These are phyloP conservation scores for Neonectria ditissima DNA, from an alignment of 2,329 filamentous ascomycete genomes.

Conservation along the genomic window DNA sequence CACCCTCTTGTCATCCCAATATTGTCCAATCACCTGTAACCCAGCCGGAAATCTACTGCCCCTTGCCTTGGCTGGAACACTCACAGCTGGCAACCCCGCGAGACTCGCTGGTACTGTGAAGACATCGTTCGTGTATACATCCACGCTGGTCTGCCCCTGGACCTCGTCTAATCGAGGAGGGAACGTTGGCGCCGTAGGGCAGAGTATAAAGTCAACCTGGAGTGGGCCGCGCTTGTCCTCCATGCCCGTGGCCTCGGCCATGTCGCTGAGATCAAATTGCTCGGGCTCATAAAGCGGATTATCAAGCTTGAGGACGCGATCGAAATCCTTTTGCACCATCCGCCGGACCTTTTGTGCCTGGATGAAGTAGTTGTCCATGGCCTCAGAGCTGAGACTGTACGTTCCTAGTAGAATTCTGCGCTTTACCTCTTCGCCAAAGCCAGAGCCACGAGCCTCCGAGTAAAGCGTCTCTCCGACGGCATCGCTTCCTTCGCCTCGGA, in stretches of 20 bases:
- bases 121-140: constrained; percentile 91
- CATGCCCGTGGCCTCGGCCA: constrained; percentile 64
- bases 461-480: constrained; percentile 76
- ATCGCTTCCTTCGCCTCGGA: constrained; percentile 63
- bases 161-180: constrained; percentile 75
- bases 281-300: constrained; percentile 74
- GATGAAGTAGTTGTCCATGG: constrained; percentile 96
- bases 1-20: constrained; percentile 77
- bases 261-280: constrained; percentile 70
- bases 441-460: constrained; percentile 76
- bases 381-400: constrained; percentile 88
- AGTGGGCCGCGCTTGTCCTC: constrained; percentile 68
- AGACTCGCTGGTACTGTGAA: constrained; percentile 96
- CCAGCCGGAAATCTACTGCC: constrained; percentile 59
- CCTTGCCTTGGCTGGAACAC: constrained; percentile 70
- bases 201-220: constrained; percentile 87
- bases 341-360: constrained; percentile 90
- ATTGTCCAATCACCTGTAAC: constrained; percentile 84
- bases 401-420: constrained; percentile 89
- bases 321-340: constrained; percentile 87
- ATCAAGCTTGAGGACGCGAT: constrained; percentile 75
- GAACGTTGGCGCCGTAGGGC: constrained; percentile 84
- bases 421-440: constrained; percentile 87
- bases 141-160: constrained; percentile 67
- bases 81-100: constrained; percentile 89